Base-by-base conservation (phyloP, 2,329 filamentous ascomycete genomes). In the Raffaelea albimanens region DNA sequence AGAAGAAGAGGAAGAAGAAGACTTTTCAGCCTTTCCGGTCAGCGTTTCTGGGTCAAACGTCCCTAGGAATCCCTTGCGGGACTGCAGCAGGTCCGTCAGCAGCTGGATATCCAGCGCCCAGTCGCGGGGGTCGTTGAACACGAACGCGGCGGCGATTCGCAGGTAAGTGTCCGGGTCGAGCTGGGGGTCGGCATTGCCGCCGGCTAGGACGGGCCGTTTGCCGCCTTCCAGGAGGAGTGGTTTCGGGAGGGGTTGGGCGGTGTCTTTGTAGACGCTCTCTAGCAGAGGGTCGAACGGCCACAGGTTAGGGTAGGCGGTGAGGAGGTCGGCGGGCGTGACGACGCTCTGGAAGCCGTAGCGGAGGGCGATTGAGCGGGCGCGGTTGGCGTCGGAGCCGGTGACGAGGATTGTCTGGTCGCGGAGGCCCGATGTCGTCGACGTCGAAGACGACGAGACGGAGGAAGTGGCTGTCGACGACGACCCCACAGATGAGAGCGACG, bases 101-200 rank as follows among this genome's bases (percentile, higher is more conserved):
- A 97, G 70, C 61, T 95, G 86, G 2, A 81, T 80, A 63, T 97
- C 91, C 10, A 96, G 75, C 1, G 86, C 89, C 93, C 93, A 98
- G 69, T 98, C 93, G 48, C 93, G 80, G 3, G 93, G 90, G 64
- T 97, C 93, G 63, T 95, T 95, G 74, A 91, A 96, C 7, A 96
- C 85, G 58, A 97, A 85, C 23, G 97, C 80, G 23, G 90, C 89
- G 59, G 95, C 88, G 56, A 98, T 84, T 39, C 50, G 50, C n/a
- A 55, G 47, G 47, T 50, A 46, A 57, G 87, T 89, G 43, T 91
- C 73, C 10, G 29, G 29, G 33, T 16, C 11, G 16, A 45, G 45
- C 46, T 52, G 48, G 42, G 46, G 46, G 22, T 43, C 46, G 29
- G 41, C 43, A 41, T 16, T n/a, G 46, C 13, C 1, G 41, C 29